Percentiles rank a stretch among this genome's conserved stretches.
Conservation (phyloP, 2,329 filamentous ascomycete genomes). For the Trichoderma sp. region DNA sequence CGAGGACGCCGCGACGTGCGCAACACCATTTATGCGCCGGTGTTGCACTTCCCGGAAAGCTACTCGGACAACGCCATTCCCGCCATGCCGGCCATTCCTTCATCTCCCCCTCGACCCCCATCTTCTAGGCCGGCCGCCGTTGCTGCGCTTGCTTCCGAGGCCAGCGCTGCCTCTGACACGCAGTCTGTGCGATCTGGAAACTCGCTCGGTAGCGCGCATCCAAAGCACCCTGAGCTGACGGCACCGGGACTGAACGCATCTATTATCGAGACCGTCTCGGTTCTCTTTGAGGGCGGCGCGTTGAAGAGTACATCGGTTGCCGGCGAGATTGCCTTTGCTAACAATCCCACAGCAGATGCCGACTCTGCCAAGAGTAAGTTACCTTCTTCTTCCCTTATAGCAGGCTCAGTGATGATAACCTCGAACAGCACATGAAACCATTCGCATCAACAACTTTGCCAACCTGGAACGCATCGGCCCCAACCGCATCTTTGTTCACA, state of each 20-base stretch:
- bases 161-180: constrained; percentile 69
- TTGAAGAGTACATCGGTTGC: constrained; percentile 71
- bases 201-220: constrained; percentile 68
- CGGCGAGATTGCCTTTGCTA: constrained; percentile 85
- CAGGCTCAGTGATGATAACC: background rate
- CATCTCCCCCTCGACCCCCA: constrained; percentile 20
- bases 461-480: constrained; percentile 89
- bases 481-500: constrained; percentile 85
- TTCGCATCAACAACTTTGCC: constrained; percentile 84
- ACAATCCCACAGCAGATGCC: constrained; percentile 54
- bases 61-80: constrained; percentile 31
- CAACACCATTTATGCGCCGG: constrained; percentile 81
- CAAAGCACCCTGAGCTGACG: constrained; percentile 78
- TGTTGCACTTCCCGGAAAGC: constrained; percentile 36
- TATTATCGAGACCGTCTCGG: constrained; percentile 87
- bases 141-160: constrained; percentile 60
- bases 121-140: constrained; percentile 45
- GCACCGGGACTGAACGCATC: constrained; percentile 81
- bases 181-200: constrained; percentile 88
- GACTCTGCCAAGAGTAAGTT: constrained; percentile 49
- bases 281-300: constrained; percentile 71
- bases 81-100: constrained; percentile 26
- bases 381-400: background rate
- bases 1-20: constrained; percentile 87
- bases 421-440: constrained; percentile 52